Percentiles rank a stretch among this genome's conserved stretches.
phyloP scores from a whole-genome alignment of 164 flowering plant species.

The Aristolochia contorta region DNA sequence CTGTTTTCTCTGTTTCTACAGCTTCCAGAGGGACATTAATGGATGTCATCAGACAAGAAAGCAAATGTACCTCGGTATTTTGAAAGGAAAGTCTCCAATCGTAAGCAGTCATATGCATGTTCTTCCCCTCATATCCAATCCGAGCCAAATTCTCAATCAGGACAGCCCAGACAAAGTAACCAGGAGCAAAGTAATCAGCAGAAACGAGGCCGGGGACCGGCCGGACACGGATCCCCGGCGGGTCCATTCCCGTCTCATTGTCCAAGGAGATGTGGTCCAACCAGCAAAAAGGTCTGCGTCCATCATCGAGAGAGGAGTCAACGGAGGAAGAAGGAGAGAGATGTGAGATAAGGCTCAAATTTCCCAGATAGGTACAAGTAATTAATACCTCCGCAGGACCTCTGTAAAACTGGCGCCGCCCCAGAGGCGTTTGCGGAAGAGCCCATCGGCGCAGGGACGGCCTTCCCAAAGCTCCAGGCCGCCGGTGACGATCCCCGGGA shows the following conservation, averaged over 20 bases:
- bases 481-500: slow-evolving; percentile 66
- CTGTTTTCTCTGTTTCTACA: too few species aligned
- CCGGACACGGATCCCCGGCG: slow-evolving; percentile 43
- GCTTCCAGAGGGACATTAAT: too few species aligned
- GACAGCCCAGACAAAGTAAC: slow-evolving; percentile 70
- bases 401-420: slow-evolving; percentile 57
- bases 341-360: too few species aligned
- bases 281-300: slow-evolving; percentile 55
- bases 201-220: slow-evolving; percentile 62
- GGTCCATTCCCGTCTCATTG: slow-evolving; percentile 60
- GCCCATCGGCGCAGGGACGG: slow-evolving; percentile 56
- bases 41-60: background rate
- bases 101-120: slow-evolving; percentile 65
- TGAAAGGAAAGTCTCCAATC: slow-evolving; percentile 66
- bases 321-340: too few species aligned
- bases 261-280: slow-evolving; percentile 57
- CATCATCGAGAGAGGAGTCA: too few species aligned
- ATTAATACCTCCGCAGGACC: slow-evolving; percentile 47
- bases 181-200: slow-evolving; percentile 65
- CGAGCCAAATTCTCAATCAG: slow-evolving; percentile 60
- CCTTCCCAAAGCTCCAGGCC: slow-evolving; percentile 79
- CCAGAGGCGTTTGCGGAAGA: slow-evolving; percentile 70
- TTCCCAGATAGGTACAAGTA: too few species aligned
- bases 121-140: slow-evolving; percentile 63
- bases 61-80: slow-evolving; percentile 41